Percentiles rank a stretch among this genome's conserved stretches.
These are phyloP conservation scores for Capsicum pubescens DNA, from an alignment of 257 asterid species.

Conservation along the genomic window DNA sequence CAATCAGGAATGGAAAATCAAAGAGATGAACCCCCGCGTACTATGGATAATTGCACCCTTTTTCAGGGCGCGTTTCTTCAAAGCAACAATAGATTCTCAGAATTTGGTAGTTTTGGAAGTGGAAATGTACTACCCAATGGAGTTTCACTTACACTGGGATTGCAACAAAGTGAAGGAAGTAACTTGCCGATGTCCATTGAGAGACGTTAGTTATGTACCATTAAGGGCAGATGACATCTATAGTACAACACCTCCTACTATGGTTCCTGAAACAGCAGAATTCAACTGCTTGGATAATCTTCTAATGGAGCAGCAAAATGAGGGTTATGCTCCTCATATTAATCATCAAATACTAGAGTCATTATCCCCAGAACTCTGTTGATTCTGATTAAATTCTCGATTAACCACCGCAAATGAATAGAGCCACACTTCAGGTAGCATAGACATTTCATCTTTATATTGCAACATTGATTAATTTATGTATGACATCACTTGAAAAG, in stretches of 20 bases:
- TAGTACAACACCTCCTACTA: conserved; percentile 44
- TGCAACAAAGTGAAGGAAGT: conserved; percentile 74
- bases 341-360: neutral
- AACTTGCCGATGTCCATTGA: conserved; percentile 46
- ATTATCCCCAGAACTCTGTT: neutral
- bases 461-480: neutral
- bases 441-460: neutral
- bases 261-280: conserved; percentile 54
- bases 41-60: conserved; percentile 28
- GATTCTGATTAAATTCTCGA: neutral
- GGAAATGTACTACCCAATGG: conserved; percentile 37
- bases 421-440: conserved; percentile 8
- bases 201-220: conserved; percentile 47
- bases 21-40: conserved; percentile 36
- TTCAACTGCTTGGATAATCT: conserved; percentile 66
- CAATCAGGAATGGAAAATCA: conserved; percentile 41
- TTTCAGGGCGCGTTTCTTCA: conserved; percentile 35
- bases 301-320: conserved; percentile 66
- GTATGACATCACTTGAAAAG: neutral
- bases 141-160: conserved; percentile 74
- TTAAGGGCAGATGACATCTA: conserved; percentile 52
- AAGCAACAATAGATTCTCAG: conserved; percentile 50
- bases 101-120: conserved; percentile 60
- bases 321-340: conserved; percentile 50
- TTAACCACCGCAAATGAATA: neutral